Conservation (phyloP, 768 basidiomycete species). For the Lanmaoa rubissima region DNA sequence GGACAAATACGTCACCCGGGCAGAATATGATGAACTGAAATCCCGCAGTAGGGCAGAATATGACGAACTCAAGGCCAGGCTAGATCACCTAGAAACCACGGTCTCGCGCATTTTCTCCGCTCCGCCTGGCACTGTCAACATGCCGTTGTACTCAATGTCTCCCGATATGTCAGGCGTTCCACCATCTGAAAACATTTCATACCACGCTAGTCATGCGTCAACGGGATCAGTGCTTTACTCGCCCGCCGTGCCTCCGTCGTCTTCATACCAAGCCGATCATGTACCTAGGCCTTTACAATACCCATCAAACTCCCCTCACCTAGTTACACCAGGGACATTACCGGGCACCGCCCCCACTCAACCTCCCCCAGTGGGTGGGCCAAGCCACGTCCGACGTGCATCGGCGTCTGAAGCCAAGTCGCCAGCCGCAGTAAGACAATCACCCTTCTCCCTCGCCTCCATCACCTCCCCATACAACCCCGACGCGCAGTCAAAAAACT, state of each 20-base stretch:
- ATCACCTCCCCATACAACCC: constrained; percentile 42
- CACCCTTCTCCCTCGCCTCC: constrained; percentile 40
- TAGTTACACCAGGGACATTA: constrained; percentile 22
- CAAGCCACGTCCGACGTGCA: constrained; percentile 27
- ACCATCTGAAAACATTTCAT: constrained; percentile 26
- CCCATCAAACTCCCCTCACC: constrained; percentile 28
- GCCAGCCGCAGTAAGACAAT: constrained; percentile 34
- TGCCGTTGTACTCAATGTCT: constrained; percentile 32
- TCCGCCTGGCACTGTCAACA: constrained; percentile 25
- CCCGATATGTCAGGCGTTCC: constrained; percentile 30
- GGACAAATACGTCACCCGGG: constrained; percentile 78
- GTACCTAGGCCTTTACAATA: constrained; percentile 26
- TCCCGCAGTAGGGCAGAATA: constrained; percentile 38
- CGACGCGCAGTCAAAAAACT: constrained; percentile 66
- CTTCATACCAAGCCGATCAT: constrained; percentile 27
- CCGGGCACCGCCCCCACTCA: constrained; percentile 22
- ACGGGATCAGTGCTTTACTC: constrained; percentile 28
- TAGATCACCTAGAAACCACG: constrained; percentile 58
- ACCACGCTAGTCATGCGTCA: constrained; percentile 28
- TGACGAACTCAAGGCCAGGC: constrained; percentile 61
- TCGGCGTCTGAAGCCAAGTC: constrained; percentile 33
- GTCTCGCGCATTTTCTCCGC: constrained; percentile 42
- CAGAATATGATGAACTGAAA: constrained; percentile 76
- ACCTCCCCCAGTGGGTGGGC: constrained; percentile 9
- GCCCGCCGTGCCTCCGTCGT: constrained; percentile 16